Evolutionary conservation across 108 stramenopile species (phyloP), one percentile per base, ranked within the genome.

Genomic region (Nannochloropsis gaditana): DNA sequence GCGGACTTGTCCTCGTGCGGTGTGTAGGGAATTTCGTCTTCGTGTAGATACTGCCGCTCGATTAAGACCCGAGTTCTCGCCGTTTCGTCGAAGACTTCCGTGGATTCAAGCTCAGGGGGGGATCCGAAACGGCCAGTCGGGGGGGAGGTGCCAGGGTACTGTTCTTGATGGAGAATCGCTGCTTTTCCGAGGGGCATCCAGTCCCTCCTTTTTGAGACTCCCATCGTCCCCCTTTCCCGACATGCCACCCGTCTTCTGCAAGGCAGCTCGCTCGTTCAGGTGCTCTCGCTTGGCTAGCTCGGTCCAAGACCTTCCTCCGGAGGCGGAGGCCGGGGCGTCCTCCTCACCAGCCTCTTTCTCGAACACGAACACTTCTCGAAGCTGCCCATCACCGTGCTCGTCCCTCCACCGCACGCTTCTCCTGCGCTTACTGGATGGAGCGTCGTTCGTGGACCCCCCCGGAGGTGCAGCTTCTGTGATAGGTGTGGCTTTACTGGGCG

Each of bases 261-360:
- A n/a, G n/a, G 59, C 59, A 8, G 15, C 59, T n/a, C 59, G 59
- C 59, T 73, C 59, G 59, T 73, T 73, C 59, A 73, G n/a, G n/a
- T 73, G 59, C 59, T 73, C 59, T n/a, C 59, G 59, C 59, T 73
- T 73, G 59, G 59, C 59, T n/a, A 73, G 59, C 59, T 73, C 59
- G 15, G 59, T 73, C 59, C 59, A 73, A 0, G 5, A n/a, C 15
- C 59, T n/a, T n/a, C 59, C 59, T 3, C 3, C n/a, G 59, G 59
- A 6, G 59, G 15, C 19, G n/a, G n/a, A n/a, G 4, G 15, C 19
- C n/a, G 19, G 19, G 59, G 15, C 59, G 19, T 73, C n/a, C 59
- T 73, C 59, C 59, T 73, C 59, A 73, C 15, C 15, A 15, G 59
- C 59, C 8, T 73, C n/a, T n/a, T 73, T 73, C 59, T n/a, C 59